A percentile compares a stretch with the other conserved stretches of the same genome.
Conservation (phyloP, 257 asterid species). For the Forsythia suspensa region DNA sequence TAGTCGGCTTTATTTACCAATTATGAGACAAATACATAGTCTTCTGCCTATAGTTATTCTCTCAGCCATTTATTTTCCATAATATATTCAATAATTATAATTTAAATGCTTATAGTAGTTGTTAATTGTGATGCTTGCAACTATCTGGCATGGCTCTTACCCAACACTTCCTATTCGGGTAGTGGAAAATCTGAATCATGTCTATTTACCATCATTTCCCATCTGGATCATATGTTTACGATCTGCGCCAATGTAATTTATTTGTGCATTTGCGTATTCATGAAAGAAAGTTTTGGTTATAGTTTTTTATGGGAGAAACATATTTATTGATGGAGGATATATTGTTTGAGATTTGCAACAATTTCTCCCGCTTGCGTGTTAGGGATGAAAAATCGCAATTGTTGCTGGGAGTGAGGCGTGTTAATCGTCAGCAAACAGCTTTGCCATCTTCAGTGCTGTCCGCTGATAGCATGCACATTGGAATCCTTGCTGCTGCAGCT, state of each 20-base stretch:
- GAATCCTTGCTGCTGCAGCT: slow-evolving; percentile 98
- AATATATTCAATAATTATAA: background rate
- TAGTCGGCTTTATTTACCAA: too few species aligned
- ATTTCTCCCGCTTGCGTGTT: background rate
- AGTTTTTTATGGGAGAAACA: too few species aligned
- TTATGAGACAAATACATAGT: background rate
- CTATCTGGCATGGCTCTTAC: background rate
- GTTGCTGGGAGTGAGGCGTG: slow-evolving; percentile 89
- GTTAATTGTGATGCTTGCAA: background rate
- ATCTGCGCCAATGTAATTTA: background rate
- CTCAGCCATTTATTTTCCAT: too few species aligned
- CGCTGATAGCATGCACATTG: slow-evolving; percentile 99
- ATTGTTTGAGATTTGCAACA: background rate
- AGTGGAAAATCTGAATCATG: background rate
- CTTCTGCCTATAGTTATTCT: background rate
- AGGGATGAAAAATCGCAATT: slow-evolving; percentile 92
- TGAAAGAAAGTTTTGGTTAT: too few species aligned
- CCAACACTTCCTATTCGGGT: too few species aligned
- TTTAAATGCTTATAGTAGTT: background rate
- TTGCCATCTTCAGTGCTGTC: slow-evolving; percentile 93
- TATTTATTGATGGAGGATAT: background rate
- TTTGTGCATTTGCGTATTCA: background rate
- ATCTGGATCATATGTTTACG: background rate
- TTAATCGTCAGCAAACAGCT: slow-evolving; percentile 77
- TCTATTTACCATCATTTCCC: background rate